A percentile compares a stretch with the other conserved stretches of the same genome.
These are phyloP conservation scores for Pseudonitzschia delicatissima DNA, from an alignment of 108 stramenopile genomes.

Conservation along the genomic window DNA sequence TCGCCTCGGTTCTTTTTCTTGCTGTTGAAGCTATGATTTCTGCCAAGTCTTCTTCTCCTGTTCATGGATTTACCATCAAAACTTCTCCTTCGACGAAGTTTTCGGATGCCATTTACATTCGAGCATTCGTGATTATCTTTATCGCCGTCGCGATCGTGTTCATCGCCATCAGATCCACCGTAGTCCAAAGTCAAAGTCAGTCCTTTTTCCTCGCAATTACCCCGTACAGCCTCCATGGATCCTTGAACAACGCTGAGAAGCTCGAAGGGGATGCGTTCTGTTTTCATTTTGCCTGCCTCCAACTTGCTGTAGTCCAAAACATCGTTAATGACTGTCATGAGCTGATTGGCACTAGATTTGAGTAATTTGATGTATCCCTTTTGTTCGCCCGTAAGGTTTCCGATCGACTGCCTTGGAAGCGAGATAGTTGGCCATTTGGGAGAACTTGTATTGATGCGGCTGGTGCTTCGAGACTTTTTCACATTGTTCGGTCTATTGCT, in stretches of 20 bases:
- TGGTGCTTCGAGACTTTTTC: not conserved
- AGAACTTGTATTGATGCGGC: not conserved
- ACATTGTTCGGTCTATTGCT: not conserved
- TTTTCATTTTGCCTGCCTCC: conserved; percentile 52
- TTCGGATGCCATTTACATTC: not conserved
- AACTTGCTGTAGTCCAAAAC: conserved; percentile 48
- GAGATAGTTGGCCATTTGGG: not conserved
- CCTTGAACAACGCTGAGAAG: conserved; percentile 34
- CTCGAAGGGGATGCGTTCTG: conserved; percentile 49
- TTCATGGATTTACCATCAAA: not conserved
- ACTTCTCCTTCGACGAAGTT: not conserved
- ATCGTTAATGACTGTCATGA: conserved; percentile 52
- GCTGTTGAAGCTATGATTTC: not conserved
- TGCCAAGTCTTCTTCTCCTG: not conserved
- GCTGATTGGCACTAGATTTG: conserved; percentile 22
- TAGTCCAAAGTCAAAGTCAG: conserved; percentile 18
- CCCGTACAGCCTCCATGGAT: conserved; percentile 33
- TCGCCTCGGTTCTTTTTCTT: not conserved
- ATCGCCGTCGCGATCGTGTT: not conserved
- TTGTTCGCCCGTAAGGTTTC: conserved; percentile 35
- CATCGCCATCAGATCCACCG: conserved; percentile 3
- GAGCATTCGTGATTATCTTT: not conserved
- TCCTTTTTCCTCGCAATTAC: conserved; percentile 29
- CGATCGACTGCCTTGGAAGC: not conserved
- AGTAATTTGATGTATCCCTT: conserved; percentile 32